Evolutionary conservation across 2,329 filamentous ascomycete species (phyloP).

Genomic region (Penicillium vulpinum): DNA sequence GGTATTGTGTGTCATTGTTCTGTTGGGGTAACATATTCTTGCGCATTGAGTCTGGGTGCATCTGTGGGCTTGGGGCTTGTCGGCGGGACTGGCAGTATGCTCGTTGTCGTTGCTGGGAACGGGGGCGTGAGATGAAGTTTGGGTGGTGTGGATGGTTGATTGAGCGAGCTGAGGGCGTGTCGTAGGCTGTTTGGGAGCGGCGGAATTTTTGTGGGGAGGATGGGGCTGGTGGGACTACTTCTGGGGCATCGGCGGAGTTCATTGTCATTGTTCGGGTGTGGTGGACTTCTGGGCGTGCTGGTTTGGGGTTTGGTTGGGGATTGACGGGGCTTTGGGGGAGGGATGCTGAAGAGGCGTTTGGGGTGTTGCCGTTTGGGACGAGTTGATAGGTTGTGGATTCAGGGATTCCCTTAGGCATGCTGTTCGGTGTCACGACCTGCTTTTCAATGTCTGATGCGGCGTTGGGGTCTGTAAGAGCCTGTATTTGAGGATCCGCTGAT

Average conservation of each 20-base stretch:
- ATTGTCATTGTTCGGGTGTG: constrained; percentile 31
- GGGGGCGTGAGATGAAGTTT: constrained; percentile 22
- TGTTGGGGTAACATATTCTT: constrained; percentile 9
- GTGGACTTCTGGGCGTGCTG: constrained; percentile 8
- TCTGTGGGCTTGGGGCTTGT: constrained; percentile 5
- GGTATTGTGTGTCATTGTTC: constrained; percentile 6
- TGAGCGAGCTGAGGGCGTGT: constrained; percentile 18
- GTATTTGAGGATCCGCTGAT: constrained; percentile 41
- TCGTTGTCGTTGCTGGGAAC: constrained; percentile 10
- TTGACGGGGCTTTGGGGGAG: constrained; percentile 3
- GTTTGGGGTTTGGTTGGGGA: background rate
- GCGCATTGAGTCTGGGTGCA: constrained; percentile 11
- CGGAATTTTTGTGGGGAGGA: constrained; percentile 25
- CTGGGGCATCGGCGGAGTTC: constrained; percentile 38
- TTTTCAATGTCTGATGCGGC: constrained; percentile 31
- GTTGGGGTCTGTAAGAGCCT: constrained; percentile 33
- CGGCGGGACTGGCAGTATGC: constrained; percentile 20
- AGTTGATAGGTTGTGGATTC: background rate
- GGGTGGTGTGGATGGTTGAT: constrained; percentile 31
- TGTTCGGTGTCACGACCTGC: constrained; percentile 21
- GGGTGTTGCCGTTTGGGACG: background rate
- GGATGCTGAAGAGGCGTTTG: background rate
- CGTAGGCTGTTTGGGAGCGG: constrained; percentile 26
- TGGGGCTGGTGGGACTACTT: constrained; percentile 28
- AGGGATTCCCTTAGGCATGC: constrained; percentile 5